phyloP scores from a whole-genome alignment of 2,329 filamentous ascomycete genomes.

The Cladophialophora immunda region DNA sequence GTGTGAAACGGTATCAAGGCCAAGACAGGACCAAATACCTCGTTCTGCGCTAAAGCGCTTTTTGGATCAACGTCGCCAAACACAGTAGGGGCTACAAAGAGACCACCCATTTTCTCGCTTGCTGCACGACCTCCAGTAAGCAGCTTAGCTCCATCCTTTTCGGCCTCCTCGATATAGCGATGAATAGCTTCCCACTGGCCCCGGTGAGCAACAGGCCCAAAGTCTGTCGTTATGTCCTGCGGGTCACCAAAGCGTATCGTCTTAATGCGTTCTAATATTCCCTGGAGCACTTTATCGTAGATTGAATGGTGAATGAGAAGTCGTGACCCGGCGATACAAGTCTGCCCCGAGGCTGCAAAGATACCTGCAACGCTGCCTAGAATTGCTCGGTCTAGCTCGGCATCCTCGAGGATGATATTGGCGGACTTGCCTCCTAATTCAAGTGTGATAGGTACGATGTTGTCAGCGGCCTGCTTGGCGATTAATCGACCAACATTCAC shows the following conservation, averaged over 20 bases:
- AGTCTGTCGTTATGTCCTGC: slow-evolving; percentile 41
- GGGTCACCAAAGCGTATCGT: slow-evolving; percentile 56
- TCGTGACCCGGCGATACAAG: slow-evolving; percentile 31
- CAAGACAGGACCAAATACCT: slow-evolving; percentile 71
- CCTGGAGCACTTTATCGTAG: slow-evolving; percentile 51
- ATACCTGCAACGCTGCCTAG: slow-evolving; percentile 46
- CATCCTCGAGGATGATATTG: slow-evolving; percentile 80
- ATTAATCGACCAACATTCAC: slow-evolving; percentile 76
- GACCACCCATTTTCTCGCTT: slow-evolving; percentile 66
- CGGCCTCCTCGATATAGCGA: slow-evolving; percentile 51
- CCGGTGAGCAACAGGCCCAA: slow-evolving; percentile 54
- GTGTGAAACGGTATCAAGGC: slow-evolving; percentile 69
- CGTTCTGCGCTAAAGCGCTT: slow-evolving; percentile 64
- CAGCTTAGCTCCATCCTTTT: slow-evolving; percentile 46
- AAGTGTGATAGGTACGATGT: slow-evolving; percentile 79
- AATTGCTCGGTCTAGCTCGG: slow-evolving; percentile 68
- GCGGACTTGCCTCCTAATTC: slow-evolving; percentile 85
- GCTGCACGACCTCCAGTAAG: slow-evolving; percentile 44
- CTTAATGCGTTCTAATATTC: slow-evolving; percentile 50
- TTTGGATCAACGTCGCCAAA: slow-evolving; percentile 65
- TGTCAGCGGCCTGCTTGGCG: slow-evolving; percentile 71
- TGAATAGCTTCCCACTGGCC: slow-evolving; percentile 54
- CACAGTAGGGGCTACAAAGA: slow-evolving; percentile 67
- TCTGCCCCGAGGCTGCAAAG: slow-evolving; percentile 33
- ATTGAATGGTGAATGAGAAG: slow-evolving; percentile 47